Conservation (phyloP, 106 monocot species). For the Hemerocallis citrina region DNA sequence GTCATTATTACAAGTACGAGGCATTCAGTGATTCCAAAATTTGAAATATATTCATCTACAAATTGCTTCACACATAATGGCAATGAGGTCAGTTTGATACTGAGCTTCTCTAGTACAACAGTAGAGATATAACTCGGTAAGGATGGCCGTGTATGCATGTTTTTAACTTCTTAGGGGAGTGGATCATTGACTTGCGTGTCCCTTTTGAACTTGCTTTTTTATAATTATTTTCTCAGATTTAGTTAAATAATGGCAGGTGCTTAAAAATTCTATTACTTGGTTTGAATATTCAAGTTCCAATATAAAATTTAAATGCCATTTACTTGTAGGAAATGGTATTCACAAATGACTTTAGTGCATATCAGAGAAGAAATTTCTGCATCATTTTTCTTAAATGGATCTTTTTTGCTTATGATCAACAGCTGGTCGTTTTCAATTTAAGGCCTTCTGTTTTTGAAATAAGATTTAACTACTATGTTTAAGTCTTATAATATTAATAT, state of each 20-base stretch:
- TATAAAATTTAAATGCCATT: no score
- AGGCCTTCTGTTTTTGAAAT: no score
- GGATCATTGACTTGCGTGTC: background rate
- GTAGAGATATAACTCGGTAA: background rate
- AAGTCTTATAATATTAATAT: background rate
- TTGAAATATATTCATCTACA: no score
- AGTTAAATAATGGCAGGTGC: no score
- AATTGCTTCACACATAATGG: no score
- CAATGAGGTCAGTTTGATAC: no score
- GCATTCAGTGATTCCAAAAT: no score
- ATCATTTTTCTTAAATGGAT: background rate
- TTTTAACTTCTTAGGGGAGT: constrained; percentile 1
- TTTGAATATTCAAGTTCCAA: background rate
- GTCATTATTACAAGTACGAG: no score
- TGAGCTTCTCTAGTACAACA: no score
- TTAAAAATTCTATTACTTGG: background rate
- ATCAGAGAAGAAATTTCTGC: background rate
- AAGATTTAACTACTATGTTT: background rate
- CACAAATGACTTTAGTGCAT: background rate
- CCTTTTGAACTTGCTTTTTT: background rate
- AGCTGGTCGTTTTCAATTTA: no score
- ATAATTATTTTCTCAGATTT: background rate
- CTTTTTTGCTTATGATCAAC: background rate
- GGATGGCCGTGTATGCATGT: background rate
- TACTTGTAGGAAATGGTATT: background rate